A percentile compares a stretch with the other conserved stretches of the same genome.
Conservation (phyloP, 2,329 filamentous ascomycete genomes). For the Colletotrichum limetticola region DNA sequence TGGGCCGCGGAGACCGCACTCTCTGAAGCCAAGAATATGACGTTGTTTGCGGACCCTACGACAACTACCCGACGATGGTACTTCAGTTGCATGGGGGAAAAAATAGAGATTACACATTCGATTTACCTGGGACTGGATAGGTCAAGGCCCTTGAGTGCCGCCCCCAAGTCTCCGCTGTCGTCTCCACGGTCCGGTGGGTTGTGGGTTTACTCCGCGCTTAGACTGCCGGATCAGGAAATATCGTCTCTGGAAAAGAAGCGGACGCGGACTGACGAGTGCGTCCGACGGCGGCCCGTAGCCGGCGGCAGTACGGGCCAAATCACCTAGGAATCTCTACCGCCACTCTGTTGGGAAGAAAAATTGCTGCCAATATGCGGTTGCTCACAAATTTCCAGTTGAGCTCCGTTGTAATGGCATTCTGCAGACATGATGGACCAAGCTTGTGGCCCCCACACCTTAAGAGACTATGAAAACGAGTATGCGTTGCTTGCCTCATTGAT, state of each 20-base stretch:
- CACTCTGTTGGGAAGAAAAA: too few species aligned
- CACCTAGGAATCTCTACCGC: too few species aligned
- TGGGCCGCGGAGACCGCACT: neutral
- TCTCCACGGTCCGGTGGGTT: neutral
- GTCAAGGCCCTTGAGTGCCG: too few species aligned
- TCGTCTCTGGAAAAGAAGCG: neutral
- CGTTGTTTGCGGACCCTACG: neutral
- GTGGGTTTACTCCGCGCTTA: neutral
- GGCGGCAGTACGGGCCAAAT: too few species aligned
- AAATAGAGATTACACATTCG: neutral
- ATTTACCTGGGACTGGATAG: too few species aligned
- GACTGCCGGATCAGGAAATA: neutral
- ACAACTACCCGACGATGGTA: neutral
- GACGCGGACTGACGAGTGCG: neutral
- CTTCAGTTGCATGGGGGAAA: neutral
- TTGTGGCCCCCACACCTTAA: too few species aligned
- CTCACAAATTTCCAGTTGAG: too few species aligned
- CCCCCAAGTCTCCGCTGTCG: neutral
- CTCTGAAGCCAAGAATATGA: neutral
- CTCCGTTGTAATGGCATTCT: too few species aligned
- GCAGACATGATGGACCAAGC: too few species aligned
- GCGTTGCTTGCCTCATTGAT: too few species aligned
- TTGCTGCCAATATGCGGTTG: too few species aligned
- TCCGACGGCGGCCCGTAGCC: neutral
- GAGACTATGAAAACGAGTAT: too few species aligned